Evolutionary conservation across 305 asterid species (phyloP).

Genomic region (Stenogyne calaminthoides): DNA sequence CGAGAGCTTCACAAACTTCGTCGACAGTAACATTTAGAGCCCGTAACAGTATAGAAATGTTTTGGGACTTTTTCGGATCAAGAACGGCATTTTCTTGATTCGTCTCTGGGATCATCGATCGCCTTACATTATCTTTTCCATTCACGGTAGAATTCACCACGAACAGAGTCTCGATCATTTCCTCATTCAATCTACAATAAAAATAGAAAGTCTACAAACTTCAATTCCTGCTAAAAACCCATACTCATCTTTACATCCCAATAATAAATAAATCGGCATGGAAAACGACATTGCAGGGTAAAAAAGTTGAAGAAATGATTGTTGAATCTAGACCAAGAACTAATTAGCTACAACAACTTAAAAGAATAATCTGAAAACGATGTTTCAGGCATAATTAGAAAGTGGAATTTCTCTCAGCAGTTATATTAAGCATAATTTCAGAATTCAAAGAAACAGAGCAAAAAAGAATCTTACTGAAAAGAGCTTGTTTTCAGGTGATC

Average conservation of each 20-base stretch:
- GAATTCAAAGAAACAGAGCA: background rate
- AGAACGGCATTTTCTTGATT: slow-evolving; percentile 61
- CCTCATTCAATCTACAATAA: slow-evolving; percentile 70
- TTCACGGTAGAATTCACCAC: slow-evolving; percentile 53
- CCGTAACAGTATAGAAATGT: slow-evolving; percentile 67
- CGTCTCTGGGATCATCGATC: slow-evolving; percentile 27
- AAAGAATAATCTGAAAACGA: background rate
- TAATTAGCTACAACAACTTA: background rate
- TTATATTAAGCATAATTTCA: background rate
- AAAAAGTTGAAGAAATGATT: background rate
- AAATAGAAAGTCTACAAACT: background rate
- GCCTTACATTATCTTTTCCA: slow-evolving; percentile 44
- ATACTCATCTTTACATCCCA: too few species aligned
- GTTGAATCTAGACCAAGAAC: background rate
- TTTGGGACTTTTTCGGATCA: slow-evolving; percentile 80
- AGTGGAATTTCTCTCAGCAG: background rate
- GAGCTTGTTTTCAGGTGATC: slow-evolving; percentile 80
- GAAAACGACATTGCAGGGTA: background rate
- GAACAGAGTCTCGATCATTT: slow-evolving; percentile 78
- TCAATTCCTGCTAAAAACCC: background rate
- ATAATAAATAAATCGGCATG: too few species aligned
- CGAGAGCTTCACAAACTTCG: slow-evolving; percentile 88
- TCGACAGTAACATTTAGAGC: slow-evolving; percentile 75
- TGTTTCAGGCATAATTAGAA: background rate
- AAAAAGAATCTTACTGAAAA: slow-evolving; percentile 59